Percentiles rank a stretch among this genome's conserved stretches.
Evolutionary conservation across 345 rosid species (phyloP).

Genomic region (Hirschfeldia incana): DNA sequence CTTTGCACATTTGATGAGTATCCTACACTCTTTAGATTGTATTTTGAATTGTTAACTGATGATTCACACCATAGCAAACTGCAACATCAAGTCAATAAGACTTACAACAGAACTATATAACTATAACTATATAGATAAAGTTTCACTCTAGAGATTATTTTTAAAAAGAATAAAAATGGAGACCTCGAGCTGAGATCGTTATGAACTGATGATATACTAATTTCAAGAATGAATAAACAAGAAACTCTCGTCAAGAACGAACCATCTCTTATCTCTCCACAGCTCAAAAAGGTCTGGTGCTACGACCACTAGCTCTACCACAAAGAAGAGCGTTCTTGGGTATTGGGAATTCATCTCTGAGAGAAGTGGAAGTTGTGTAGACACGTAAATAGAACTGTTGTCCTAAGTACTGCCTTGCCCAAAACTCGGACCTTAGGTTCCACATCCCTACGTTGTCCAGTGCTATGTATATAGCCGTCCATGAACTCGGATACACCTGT

Average conservation of each 20-base stretch:
- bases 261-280: background rate
- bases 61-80: background rate
- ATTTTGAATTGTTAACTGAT: background rate
- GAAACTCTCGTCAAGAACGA: too few species aligned
- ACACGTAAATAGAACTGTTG: constrained; percentile 90
- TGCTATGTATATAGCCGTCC: constrained; percentile 87
- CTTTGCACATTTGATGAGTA: background rate
- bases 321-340: constrained; percentile 89
- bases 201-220: constrained; percentile 21
- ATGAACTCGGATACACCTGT: constrained; percentile 88
- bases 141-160: background rate
- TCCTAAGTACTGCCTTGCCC: constrained; percentile 96
- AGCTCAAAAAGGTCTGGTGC: constrained; percentile 66
- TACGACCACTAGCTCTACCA: constrained; percentile 71
- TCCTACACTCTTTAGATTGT: background rate
- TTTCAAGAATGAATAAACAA: constrained; percentile 8
- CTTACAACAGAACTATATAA: background rate
- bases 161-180: constrained; percentile 39
- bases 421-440: constrained; percentile 85
- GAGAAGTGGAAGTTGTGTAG: constrained; percentile 67
- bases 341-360: constrained; percentile 84
- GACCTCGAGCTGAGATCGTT: constrained; percentile 65
- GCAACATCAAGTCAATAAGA: background rate
- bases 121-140: constrained; percentile 6
- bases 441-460: constrained; percentile 98